Evolutionary conservation across 352 stramenopile genomes (phyloP), one percentile per base, ranked within the genome.

Genomic region (Pythium apleroticum): DNA sequence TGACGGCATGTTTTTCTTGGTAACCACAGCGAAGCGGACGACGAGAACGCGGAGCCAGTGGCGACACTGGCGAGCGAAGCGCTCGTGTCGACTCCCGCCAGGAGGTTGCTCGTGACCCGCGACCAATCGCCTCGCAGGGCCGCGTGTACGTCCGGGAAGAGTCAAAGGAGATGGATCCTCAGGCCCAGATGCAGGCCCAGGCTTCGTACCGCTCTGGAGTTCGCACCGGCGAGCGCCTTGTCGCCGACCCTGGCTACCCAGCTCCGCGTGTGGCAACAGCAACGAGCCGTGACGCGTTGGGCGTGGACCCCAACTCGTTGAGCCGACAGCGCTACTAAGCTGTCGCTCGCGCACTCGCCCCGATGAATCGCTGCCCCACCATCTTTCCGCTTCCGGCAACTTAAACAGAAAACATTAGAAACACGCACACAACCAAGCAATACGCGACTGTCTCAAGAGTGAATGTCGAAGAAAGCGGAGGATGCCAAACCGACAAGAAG

Each of bases 261-360:
- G 81, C 81, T 30, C 79, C 81, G 52, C 79, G 81, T 43, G 81
- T 89, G 45, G 76, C 79, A n/a, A 87, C 81, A 31, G 78, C 76
- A 22, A 69, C 75, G n/a, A 90, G 78, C 59, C 81, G 74, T 53
- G 77, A 89, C 25, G 75, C 69, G 37, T 57, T 86, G 20, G 77
- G 76, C 43, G 63, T 70, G 20, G 83, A 92, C 46, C 76, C 81
- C 8, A 92, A 90, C 67, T 78, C 79, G 52, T 71, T 90, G 64
- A 90, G 79, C 71, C 81, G 83, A 73, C 83, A 92, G 75, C 83
- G 83, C 70, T 92, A 92, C 70, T 92, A 76, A 84, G 60, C 46
- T 64, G 33, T 22, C 48, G 25, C 33, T 30, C 37, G 46, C 24
- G 41, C 60, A 60, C 60, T 54, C 60, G 37, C 35, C 19, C 17